Percentiles rank a stretch among this genome's conserved stretches.
These are phyloP conservation scores for Termitomyces sp. DNA, from an alignment of 768 basidiomycete species.

Conservation along the genomic window DNA sequence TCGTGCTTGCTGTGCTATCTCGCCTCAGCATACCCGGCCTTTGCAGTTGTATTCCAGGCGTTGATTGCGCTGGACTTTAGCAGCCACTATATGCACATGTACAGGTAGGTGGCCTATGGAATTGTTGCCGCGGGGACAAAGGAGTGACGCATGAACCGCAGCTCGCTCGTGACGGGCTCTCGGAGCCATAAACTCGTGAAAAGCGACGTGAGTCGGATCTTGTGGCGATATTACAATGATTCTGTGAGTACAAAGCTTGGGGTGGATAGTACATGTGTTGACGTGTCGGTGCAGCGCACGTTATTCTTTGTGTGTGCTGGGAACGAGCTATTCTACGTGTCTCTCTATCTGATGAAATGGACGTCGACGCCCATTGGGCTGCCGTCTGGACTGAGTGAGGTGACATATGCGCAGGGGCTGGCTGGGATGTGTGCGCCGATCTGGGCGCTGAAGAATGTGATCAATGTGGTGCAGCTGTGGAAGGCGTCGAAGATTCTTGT, in stretches of 20 bases:
- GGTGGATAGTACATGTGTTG: not conserved
- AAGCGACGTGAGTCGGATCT: constrained; percentile 87
- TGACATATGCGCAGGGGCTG: constrained; percentile 78
- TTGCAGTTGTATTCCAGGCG: constrained; percentile 85
- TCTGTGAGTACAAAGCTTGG: constrained; percentile 50
- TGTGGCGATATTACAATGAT: constrained; percentile 93
- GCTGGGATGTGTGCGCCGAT: constrained; percentile 63
- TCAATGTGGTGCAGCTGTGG: constrained; percentile 97
- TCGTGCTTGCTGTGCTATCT: constrained; percentile 94
- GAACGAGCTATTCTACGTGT: constrained; percentile 95
- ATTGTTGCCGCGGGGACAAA: not conserved
- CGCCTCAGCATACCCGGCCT: constrained; percentile 83
- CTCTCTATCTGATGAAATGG: constrained; percentile 92
- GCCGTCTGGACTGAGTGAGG: constrained; percentile 21
- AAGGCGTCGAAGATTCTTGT: constrained; percentile 95
- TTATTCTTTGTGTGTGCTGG: constrained; percentile 92
- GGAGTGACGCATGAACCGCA: constrained; percentile 27
- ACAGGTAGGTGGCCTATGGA: constrained; percentile 59
- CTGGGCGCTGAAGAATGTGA: constrained; percentile 81
- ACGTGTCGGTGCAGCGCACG: constrained; percentile 49
- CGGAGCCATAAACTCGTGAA: constrained; percentile 90
- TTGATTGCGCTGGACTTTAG: constrained; percentile 97
- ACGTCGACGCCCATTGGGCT: constrained; percentile 65
- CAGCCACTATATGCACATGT: constrained; percentile 99
- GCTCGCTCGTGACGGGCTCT: constrained; percentile 93